A percentile compares a stretch with the other conserved stretches of the same genome.
phyloP scores from a whole-genome alignment of 805 yeast species.

The Kuraishia borneana region DNA sequence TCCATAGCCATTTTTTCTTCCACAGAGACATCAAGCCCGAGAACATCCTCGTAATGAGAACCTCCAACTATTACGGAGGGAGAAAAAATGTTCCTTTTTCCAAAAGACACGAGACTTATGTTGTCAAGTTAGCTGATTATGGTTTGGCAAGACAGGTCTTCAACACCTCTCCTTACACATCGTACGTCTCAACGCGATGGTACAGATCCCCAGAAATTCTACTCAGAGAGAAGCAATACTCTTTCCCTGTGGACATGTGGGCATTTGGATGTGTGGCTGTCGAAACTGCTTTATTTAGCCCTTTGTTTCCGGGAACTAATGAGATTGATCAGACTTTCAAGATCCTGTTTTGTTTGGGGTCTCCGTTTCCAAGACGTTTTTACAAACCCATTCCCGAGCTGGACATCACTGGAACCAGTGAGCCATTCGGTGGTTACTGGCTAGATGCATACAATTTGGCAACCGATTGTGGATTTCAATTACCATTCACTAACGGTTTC shows the following conservation, averaged over 20 bases:
- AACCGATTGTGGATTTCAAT: constrained; percentile 37
- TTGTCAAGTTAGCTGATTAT: constrained; percentile 70
- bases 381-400: constrained; percentile 6
- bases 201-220: constrained; percentile 76
- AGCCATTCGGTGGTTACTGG: constrained; percentile 69
- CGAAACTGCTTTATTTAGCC: constrained; percentile 60
- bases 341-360: constrained; percentile 60
- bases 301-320: constrained; percentile 76
- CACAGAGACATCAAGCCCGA: constrained; percentile 95
- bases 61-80: constrained; percentile 39
- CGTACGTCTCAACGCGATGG: constrained; percentile 80
- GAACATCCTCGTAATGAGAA: constrained; percentile 63
- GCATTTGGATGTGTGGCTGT: constrained; percentile 75
- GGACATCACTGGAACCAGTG: constrained; percentile 8
- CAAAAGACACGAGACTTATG: constrained; percentile 32
- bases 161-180: constrained; percentile 49
- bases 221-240: constrained; percentile 48
- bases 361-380: constrained; percentile 34
- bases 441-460: constrained; percentile 46
- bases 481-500: constrained; percentile 46
- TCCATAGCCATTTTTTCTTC: constrained; percentile 56
- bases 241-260: constrained; percentile 74
- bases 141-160: constrained; percentile 60
- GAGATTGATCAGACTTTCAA: constrained; percentile 72
- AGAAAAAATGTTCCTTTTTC: constrained; percentile 26